phyloP scores from a whole-genome alignment of 768 basidiomycete species.

The Fomitopsis serialis region DNA sequence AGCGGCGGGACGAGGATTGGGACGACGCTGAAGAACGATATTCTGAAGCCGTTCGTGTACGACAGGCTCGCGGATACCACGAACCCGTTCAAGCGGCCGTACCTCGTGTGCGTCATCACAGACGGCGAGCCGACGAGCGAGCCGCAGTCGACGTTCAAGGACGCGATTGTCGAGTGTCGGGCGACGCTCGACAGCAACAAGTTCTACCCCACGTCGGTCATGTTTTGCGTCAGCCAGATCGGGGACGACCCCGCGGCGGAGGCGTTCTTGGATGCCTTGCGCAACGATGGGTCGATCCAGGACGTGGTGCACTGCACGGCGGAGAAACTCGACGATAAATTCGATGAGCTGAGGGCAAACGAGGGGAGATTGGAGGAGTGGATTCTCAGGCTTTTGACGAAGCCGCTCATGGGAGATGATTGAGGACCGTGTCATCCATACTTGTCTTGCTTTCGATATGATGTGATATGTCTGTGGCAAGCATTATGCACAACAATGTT shows the following conservation, averaged over 20 bases:
- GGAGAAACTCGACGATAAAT: conserved; percentile 7
- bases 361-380: conserved; percentile 5
- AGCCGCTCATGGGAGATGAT: background rate
- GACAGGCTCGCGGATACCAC: background rate
- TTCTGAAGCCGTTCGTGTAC: background rate
- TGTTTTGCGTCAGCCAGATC: conserved; percentile 10
- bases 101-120: conserved; percentile 4
- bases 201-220: conserved; percentile 5
- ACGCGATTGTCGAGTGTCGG: conserved; percentile 5
- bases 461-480: too few relatives aligned
- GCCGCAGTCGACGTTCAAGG: background rate
- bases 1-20: conserved; percentile 5
- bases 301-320: conserved; percentile 5
- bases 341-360: conserved; percentile 4
- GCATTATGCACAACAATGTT: too few relatives aligned
- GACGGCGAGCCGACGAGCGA: conserved; percentile 1
- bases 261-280: background rate
- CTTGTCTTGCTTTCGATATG: too few relatives aligned
- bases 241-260: background rate
- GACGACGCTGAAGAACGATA: background rate
- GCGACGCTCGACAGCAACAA: background rate
- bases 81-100: conserved; percentile 2
- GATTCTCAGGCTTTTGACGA: conserved; percentile 5
- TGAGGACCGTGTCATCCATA: too few relatives aligned
- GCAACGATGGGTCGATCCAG: background rate